Evolutionary conservation across 2,329 filamentous ascomycete genomes (phyloP), one percentile per base, ranked within the genome.

Genomic region (Bipolaris zeicola): DNA sequence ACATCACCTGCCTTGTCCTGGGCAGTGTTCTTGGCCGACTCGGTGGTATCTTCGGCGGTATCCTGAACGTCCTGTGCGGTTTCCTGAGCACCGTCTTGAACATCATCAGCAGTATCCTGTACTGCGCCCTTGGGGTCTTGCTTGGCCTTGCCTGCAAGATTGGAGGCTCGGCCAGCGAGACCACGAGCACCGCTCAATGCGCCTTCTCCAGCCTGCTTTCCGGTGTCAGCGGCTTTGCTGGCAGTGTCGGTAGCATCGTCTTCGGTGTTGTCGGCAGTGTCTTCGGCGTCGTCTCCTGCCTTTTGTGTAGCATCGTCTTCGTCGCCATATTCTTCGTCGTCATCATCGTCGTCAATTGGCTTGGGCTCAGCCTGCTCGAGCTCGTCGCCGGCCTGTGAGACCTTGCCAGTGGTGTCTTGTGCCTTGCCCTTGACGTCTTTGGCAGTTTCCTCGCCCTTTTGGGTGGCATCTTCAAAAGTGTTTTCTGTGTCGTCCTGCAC

Each of bases 101-200:
- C 69, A 50, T 73, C 71, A 26, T 74, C 70, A 44, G 70, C 67
- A 18, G 71, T 70, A 39, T 78, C 76, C 55, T 78, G 64, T 22
- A 72, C 74, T 50, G 75, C 73, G 33, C 72, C 70, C 36, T 69
- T 58, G 3, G 76, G 73, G 51, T 79, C 76, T 50, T 78, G 62
- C 28, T 67, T 65, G 13, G 72, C 72, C 67, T 81, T 79, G 64
- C 77, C 76, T 28, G 79, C 79, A 38, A 81, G 69, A 52, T 76
- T 77, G n/a, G 76, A 76, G 34, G 79, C 80, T 64, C 79, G 78
- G 58, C 77, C 78, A 62, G 80, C 78, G 20, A 81, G 76, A 53
- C 78, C 78, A 47, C 79, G 77, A 37, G 79, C 79, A 55, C 77
- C 77, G 57, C 74, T 77, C 61, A 80, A 57, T 14, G 79, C 72